Evolutionary conservation across 108 stramenopile species (phyloP).

Genomic region (Conticribra guillardii): DNA sequence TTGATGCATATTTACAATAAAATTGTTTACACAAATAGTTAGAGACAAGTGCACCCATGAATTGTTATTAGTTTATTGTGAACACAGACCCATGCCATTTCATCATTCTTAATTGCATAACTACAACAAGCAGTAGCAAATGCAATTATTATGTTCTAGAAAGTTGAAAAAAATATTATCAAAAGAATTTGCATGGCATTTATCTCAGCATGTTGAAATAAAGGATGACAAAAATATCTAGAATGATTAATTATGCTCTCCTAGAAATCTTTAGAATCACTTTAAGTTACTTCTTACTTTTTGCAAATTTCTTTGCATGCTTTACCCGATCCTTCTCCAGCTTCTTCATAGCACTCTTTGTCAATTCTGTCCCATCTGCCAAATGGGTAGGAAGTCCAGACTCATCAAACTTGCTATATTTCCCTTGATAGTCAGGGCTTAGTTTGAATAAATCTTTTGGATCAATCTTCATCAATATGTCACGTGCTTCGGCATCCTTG

Average conservation of each 20-base stretch:
- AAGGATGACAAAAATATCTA: too few species aligned
- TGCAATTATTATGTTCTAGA: too few species aligned
- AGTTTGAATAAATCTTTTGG: constrained; percentile 71
- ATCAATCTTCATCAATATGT: constrained; percentile 64
- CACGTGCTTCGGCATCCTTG: constrained; percentile 60
- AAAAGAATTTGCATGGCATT: too few species aligned
- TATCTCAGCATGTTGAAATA: too few species aligned
- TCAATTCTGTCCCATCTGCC: constrained; percentile 85
- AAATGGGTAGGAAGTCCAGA: constrained; percentile 91
- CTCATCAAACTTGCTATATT: constrained; percentile 84
- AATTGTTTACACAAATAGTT: background rate
- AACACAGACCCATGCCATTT: constrained; percentile 1
- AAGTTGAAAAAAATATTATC: too few species aligned
- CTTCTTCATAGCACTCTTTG: constrained; percentile 94
- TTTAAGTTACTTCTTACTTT: constrained; percentile 33
- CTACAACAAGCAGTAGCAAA: too few species aligned
- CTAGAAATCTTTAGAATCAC: too few species aligned
- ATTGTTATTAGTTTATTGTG: background rate
- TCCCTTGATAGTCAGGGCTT: constrained; percentile 73
- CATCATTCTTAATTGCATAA: too few species aligned
- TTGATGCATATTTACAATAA: too few species aligned
- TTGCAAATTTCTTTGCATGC: constrained; percentile 73
- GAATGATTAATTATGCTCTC: too few species aligned
- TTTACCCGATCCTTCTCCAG: constrained; percentile 92
- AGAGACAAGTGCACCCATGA: background rate